phyloP scores from a whole-genome alignment of 1,139 yeast species.

The Scheffersomyces parashehatae region DNA sequence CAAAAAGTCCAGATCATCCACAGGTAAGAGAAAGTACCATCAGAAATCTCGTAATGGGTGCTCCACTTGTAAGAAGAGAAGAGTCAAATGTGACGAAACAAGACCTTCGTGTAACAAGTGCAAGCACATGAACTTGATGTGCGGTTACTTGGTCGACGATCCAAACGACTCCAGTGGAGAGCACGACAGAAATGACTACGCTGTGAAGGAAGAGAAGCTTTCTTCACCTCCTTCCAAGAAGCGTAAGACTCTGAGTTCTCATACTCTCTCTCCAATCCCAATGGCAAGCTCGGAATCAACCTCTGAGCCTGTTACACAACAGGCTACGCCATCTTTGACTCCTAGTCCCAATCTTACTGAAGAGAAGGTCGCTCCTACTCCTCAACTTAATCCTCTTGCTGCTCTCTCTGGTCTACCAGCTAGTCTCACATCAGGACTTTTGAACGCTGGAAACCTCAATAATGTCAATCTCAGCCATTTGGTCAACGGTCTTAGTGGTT shows the following conservation, averaged over 20 bases:
- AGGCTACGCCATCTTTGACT: slow-evolving; percentile 14
- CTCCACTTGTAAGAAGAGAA: slow-evolving; percentile 79
- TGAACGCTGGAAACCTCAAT: slow-evolving; percentile 47
- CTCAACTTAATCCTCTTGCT: background rate
- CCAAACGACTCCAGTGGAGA: slow-evolving; percentile 20
- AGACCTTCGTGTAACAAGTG: slow-evolving; percentile 83
- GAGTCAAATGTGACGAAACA: slow-evolving; percentile 90
- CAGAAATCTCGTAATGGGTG: slow-evolving; percentile 89
- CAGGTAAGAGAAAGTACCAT: slow-evolving; percentile 69
- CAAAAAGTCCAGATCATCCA: slow-evolving; percentile 21
- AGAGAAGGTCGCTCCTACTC: background rate
- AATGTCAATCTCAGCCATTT: slow-evolving; percentile 47
- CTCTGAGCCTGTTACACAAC: slow-evolving; percentile 10
- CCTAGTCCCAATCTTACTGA: slow-evolving; percentile 11
- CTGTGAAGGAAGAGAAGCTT: slow-evolving; percentile 2
- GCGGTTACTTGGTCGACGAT: slow-evolving; percentile 48
- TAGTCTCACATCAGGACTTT: slow-evolving; percentile 14
- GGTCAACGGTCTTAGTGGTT: slow-evolving; percentile 43
- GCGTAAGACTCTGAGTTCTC: slow-evolving; percentile 3
- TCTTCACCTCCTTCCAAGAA: slow-evolving; percentile 4
- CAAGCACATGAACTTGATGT: slow-evolving; percentile 69
- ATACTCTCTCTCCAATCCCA: background rate
- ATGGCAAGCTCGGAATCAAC: background rate
- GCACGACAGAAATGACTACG: slow-evolving; percentile 10
- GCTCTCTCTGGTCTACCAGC: slow-evolving; percentile 1